phyloP scores from a whole-genome alignment of 305 asterid species.

The Solanum hybrid region DNA sequence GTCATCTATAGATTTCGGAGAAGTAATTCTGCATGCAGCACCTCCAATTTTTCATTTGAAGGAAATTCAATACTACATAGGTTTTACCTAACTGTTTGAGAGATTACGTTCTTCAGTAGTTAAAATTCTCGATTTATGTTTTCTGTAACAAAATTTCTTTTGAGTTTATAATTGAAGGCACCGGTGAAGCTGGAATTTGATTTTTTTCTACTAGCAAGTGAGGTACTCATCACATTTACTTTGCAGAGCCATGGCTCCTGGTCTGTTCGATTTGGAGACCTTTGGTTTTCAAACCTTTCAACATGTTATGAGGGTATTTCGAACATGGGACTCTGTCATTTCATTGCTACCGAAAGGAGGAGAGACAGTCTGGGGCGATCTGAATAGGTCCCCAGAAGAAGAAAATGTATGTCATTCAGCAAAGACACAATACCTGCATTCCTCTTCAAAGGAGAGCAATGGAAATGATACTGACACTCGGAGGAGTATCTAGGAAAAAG shows the following conservation, averaged over 20 bases:
- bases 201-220: not conserved
- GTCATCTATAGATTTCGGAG: too few species aligned
- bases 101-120: not conserved
- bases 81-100: not conserved
- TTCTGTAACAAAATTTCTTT: not conserved
- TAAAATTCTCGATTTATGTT: not conserved
- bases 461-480: not conserved
- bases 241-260: slow-evolving; percentile 77
- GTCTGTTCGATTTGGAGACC: slow-evolving; percentile 44
- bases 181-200: not conserved
- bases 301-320: slow-evolving; percentile 63
- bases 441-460: not conserved
- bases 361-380: slow-evolving; percentile 78
- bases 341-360: slow-evolving; percentile 93
- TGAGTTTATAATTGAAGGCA: not conserved
- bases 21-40: not conserved
- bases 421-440: not conserved
- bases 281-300: slow-evolving; percentile 67
- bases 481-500: slow-evolving; percentile 24
- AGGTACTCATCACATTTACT: not conserved
- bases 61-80: not conserved
- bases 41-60: not conserved
- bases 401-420: slow-evolving; percentile 31
- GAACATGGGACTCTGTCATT: slow-evolving; percentile 85
- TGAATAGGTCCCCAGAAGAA: slow-evolving; percentile 84